Base-by-base conservation (phyloP, 495 filamentous ascomycete species). In the Penicillium coprophilum region DNA sequence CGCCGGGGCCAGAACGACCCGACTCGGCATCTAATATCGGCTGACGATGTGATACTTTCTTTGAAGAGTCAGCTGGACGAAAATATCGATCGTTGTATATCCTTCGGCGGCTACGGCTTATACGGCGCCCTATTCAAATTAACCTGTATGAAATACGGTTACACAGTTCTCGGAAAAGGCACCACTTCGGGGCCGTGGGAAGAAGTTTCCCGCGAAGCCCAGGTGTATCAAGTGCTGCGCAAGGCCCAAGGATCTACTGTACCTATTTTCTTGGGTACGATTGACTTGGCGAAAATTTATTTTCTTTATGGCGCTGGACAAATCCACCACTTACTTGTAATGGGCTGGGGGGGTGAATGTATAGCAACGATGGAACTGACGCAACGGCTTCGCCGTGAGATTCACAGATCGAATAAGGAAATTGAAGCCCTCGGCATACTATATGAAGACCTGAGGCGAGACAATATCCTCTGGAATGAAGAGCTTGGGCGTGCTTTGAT, bases 301-400 rank as follows among this genome's bases (percentile, higher is more conserved):
- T 72, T 69, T 43, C 67, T 73, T 19, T 65, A 76, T 57, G 53
- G 67, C 19, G 62, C 64, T 19, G 71, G 78, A 8, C 55, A 62
- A 34, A 76, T 81, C 52, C 59, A 74, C 24, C 67, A 80, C 53
- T 74, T 81, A 62, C 59, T 78, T 10, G 60, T 82, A 13, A 69
- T 82, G 54, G 76, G 62, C 9, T 81, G 70, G 75, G 79, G 56
- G 24, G 71, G 72, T 5, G 34, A 36, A 4, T n/a, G 13, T 2
- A 43, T 4, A 23, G 7, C 28, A 11, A 34, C 6, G 23, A 17
- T 46, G 15, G 45, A 46, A 2, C 24, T 8, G 1, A n/a, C 21
- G 12, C 13, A 11, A 0, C 3, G 2, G 0, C 38, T 40, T 49
- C 30, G 13, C 15, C 5, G 17, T 4, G 50, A 55, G 13, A 63